These are phyloP conservation scores for Yarrowia galli DNA, from an alignment of 1,139 yeast species.

Conservation along the genomic window DNA sequence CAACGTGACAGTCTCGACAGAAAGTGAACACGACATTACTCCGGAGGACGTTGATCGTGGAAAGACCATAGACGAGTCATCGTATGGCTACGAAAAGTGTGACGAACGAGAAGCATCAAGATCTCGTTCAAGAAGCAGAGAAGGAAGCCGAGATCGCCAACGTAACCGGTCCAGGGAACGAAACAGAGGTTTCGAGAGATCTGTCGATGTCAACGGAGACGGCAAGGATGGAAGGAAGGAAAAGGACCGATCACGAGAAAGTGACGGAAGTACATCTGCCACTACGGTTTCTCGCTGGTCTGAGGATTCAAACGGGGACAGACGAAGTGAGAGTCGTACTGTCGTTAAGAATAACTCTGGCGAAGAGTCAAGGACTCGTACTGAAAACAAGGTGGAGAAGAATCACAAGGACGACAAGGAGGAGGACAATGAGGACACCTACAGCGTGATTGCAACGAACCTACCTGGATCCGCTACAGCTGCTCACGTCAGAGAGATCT, in stretches of 20 bases:
- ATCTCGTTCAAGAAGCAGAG: slow-evolving; percentile 17
- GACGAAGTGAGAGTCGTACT: not conserved
- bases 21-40: not conserved
- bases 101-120: slow-evolving; percentile 24
- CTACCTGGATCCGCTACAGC: not conserved
- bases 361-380: not conserved
- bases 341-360: not conserved
- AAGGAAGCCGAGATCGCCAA: slow-evolving; percentile 11
- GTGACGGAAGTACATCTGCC: not conserved
- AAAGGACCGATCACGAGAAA: not conserved
- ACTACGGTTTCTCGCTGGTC: slow-evolving; percentile 4
- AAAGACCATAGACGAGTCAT: not conserved
- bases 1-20: not conserved
- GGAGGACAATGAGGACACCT: not conserved
- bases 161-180: slow-evolving; percentile 6
- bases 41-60: slow-evolving; percentile 7
- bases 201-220: not conserved
- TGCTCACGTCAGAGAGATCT: slow-evolving; percentile 17
- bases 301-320: not conserved
- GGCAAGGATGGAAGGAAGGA: not conserved
- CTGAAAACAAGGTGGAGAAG: not conserved
- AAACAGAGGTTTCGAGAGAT: not conserved
- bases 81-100: slow-evolving; percentile 23
- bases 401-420: not conserved
- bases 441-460: not conserved